Evolutionary conservation across 2,329 filamentous ascomycete genomes (phyloP).

Genomic region (Xylaria arbuscula): DNA sequence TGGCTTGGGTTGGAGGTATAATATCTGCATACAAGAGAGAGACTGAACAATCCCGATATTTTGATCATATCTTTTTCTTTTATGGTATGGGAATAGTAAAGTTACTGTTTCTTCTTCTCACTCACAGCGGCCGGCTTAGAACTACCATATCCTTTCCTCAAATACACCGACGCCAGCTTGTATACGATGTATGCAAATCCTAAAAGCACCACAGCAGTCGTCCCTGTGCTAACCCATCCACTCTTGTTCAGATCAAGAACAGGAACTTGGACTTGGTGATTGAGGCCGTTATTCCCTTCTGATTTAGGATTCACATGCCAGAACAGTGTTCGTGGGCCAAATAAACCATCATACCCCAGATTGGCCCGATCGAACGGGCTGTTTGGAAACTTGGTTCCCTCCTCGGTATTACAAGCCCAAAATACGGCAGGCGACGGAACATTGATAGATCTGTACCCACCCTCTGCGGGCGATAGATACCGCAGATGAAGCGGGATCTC

Average conservation of each 20-base stretch:
- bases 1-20: not conserved
- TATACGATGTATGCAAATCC: slow-evolving; percentile 78
- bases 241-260: slow-evolving; percentile 68
- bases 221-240: slow-evolving; percentile 64
- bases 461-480: slow-evolving; percentile 74
- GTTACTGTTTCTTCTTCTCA: slow-evolving; percentile 48
- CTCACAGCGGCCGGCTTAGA: slow-evolving; percentile 33
- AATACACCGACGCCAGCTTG: slow-evolving; percentile 61
- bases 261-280: slow-evolving; percentile 70
- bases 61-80: not conserved
- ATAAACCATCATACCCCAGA: slow-evolving; percentile 86
- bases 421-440: slow-evolving; percentile 87
- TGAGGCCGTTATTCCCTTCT: slow-evolving; percentile 53
- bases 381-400: slow-evolving; percentile 73
- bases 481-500: slow-evolving; percentile 86
- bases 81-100: not conserved
- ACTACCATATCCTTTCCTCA: slow-evolving; percentile 50
- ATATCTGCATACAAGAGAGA: not conserved
- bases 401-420: slow-evolving; percentile 83
- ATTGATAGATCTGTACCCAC: slow-evolving; percentile 65
- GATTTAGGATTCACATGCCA: slow-evolving; percentile 77
- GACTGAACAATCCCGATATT: not conserved
- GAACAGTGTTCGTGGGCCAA: slow-evolving; percentile 80
- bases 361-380: slow-evolving; percentile 89
- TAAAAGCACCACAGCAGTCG: slow-evolving; percentile 66